Conservation (phyloP, 495 filamentous ascomycete genomes). For the Darksidea phi region DNA sequence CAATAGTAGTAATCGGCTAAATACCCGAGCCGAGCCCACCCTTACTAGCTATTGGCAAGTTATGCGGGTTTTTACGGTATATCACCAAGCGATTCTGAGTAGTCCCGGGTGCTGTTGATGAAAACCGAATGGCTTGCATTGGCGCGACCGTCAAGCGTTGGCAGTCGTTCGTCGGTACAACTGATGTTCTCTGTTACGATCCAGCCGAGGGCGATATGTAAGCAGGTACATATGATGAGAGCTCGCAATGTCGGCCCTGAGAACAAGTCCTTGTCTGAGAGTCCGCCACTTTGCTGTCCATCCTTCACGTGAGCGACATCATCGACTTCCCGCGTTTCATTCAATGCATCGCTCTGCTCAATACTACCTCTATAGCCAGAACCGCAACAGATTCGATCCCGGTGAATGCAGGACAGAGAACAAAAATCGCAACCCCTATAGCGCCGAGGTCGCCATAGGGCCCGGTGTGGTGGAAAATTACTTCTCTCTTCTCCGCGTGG, state of each 20-base stretch:
- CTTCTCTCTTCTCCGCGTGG: not conserved
- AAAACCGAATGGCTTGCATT: not conserved
- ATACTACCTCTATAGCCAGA: not conserved
- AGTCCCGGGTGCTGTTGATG: not conserved
- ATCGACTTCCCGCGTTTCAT: too few relatives aligned
- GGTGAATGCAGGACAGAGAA: not conserved
- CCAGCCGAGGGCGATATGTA: not conserved
- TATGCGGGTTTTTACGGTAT: not conserved
- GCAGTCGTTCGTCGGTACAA: not conserved
- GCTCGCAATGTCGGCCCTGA: not conserved
- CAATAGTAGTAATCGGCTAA: too few relatives aligned
- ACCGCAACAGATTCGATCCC: not conserved
- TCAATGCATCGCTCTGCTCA: too few relatives aligned
- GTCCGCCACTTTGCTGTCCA: not conserved
- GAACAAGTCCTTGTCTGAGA: not conserved
- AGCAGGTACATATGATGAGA: not conserved
- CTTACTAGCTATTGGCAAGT: too few relatives aligned
- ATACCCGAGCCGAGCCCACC: too few relatives aligned
- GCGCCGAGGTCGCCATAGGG: not conserved
- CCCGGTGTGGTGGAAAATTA: not conserved
- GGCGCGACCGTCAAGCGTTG: not conserved
- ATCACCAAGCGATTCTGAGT: not conserved
- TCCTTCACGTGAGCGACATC: not conserved
- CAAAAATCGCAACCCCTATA: not conserved
- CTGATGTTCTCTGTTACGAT: not conserved